These are phyloP conservation scores for Glutinoglossum americanum DNA, from an alignment of 495 filamentous ascomycete species.

Conservation along the genomic window DNA sequence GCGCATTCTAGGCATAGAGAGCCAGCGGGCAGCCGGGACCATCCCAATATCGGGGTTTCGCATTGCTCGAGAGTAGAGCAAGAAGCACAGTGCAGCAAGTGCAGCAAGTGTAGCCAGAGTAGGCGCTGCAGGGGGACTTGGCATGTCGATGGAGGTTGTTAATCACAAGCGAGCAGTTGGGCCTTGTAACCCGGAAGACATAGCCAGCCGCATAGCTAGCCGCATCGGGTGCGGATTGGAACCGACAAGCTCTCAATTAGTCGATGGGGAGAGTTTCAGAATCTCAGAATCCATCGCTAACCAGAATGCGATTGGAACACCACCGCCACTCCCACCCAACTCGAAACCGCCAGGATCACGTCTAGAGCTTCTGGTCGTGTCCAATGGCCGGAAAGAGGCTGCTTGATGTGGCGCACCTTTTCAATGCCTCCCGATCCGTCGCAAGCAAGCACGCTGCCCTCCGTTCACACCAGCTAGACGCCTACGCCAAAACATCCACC, in stretches of 20 bases:
- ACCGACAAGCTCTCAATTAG: not conserved
- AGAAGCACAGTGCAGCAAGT: no score
- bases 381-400: slow-evolving; percentile 48
- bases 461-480: slow-evolving; percentile 53
- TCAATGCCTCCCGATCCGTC: slow-evolving; percentile 55
- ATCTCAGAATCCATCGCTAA: not conserved
- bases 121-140: no score
- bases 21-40: no score
- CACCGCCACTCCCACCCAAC: not conserved
- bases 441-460: slow-evolving; percentile 62
- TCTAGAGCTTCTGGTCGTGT: not conserved
- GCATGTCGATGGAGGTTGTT: no score
- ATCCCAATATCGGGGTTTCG: no score
- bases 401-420: slow-evolving; percentile 58
- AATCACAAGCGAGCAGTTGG: no score
- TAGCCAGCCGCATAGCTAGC: no score
- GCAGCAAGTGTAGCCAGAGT: no score
- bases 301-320: not conserved
- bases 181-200: no score
- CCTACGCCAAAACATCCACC: slow-evolving; percentile 56
- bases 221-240: no score
- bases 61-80: no score
- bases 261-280: not conserved
- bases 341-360: not conserved
- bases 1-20: not conserved